Conservation (phyloP, 257 asterid species). For the Scutellaria baicalensis region DNA sequence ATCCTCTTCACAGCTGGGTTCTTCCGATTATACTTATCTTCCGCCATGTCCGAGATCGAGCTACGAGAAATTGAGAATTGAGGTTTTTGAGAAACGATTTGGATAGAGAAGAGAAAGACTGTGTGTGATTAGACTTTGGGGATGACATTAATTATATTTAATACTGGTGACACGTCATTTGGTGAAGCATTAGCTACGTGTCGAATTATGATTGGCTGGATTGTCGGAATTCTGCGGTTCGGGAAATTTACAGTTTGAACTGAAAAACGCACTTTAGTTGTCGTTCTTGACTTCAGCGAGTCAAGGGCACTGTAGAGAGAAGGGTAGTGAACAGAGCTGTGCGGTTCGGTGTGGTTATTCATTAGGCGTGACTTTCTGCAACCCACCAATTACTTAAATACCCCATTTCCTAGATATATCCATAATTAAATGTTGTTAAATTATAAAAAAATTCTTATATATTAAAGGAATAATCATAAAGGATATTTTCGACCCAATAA, state of each 20-base stretch:
- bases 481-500: too few species aligned
- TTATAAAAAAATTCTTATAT: too few species aligned
- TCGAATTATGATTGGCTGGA: not conserved
- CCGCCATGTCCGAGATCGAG: constrained; percentile 57
- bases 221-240: not conserved
- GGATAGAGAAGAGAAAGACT: not conserved
- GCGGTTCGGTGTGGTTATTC: constrained; percentile 1
- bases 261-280: not conserved
- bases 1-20: constrained; percentile 95
- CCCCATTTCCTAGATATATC: too few species aligned
- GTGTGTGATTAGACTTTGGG: not conserved
- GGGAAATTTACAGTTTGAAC: not conserved
- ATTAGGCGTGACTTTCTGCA: not conserved
- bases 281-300: not conserved
- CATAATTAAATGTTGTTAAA: too few species aligned
- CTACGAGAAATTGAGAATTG: constrained; percentile 5
- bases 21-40: constrained; percentile 74
- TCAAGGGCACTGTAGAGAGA: not conserved
- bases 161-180: constrained; percentile 13
- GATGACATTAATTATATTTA: not conserved
- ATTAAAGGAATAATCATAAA: too few species aligned
- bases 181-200: constrained; percentile 1
- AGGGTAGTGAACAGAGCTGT: not conserved
- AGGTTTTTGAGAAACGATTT: not conserved
- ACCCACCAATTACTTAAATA: too few species aligned